These are phyloP conservation scores for Diaporthe sp. DNA, from an alignment of 2,329 filamentous ascomycete species.

Conservation along the genomic window DNA sequence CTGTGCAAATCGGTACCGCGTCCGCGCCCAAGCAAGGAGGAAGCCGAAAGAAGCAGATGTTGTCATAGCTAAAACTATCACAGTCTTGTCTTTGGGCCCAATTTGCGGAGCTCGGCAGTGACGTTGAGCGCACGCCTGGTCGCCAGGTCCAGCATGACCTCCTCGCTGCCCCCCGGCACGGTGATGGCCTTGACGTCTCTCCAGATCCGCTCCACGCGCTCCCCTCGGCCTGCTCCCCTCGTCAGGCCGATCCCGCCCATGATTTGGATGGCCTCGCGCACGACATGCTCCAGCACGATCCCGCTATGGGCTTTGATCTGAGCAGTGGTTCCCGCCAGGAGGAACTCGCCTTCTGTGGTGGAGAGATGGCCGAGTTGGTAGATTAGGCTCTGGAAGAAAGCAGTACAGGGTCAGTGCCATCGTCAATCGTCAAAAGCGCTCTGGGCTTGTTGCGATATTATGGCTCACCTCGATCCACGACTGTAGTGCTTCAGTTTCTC, in stretches of 20 bases:
- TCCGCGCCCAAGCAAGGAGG: neutral
- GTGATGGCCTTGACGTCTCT: constrained; percentile 42
- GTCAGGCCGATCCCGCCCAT: constrained; percentile 43
- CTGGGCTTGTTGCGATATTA: too few relatives aligned
- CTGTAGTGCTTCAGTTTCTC: constrained; percentile 41
- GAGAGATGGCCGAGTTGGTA: constrained; percentile 55
- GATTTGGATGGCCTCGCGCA: constrained; percentile 42
- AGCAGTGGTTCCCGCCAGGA: constrained; percentile 45
- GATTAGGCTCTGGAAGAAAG: constrained; percentile 52
- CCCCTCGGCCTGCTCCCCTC: constrained; percentile 41
- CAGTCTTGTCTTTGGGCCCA: neutral
- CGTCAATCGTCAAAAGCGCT: neutral
- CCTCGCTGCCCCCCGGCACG: constrained; percentile 43
- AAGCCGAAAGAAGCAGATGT: neutral
- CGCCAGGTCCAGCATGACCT: constrained; percentile 43
- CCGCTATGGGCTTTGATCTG: constrained; percentile 43
- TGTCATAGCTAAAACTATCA: neutral
- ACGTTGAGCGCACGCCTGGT: constrained; percentile 32
- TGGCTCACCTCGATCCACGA: constrained; percentile 42
- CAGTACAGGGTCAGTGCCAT: neutral
- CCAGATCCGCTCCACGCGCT: constrained; percentile 43
- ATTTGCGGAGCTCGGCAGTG: neutral
- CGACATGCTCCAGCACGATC: constrained; percentile 41
- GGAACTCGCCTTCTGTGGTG: constrained; percentile 45
- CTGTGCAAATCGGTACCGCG: too few relatives aligned